Evolutionary conservation across 1,139 yeast species (phyloP).

Genomic region (Pichia sp.): DNA sequence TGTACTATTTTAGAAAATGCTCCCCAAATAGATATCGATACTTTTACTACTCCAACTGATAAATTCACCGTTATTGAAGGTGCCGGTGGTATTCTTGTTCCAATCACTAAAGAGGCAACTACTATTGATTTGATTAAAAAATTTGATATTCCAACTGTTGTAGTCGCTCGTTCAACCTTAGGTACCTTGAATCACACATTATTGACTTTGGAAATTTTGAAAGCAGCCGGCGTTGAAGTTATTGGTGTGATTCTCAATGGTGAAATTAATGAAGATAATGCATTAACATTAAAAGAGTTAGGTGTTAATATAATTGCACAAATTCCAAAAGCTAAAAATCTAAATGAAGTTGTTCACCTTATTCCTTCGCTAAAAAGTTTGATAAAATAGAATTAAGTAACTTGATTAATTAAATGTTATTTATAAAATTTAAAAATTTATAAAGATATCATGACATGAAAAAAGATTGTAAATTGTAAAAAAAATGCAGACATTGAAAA

Average conservation of each 20-base stretch:
- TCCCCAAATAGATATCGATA: conserved; percentile 6
- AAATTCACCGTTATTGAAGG: conserved; percentile 26
- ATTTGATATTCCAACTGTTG: conserved; percentile 24
- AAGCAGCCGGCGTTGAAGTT: conserved; percentile 18
- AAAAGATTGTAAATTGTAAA: too few relatives aligned
- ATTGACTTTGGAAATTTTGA: conserved; percentile 27
- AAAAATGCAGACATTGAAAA: too few relatives aligned
- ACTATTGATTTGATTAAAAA: conserved; percentile 27
- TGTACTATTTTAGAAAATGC: conserved; percentile 25
- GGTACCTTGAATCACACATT: conserved; percentile 32
- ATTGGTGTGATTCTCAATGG: conserved; percentile 30
- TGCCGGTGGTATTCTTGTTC: conserved; percentile 32
- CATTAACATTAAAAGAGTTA: conserved; percentile 16
- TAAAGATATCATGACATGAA: too few relatives aligned
- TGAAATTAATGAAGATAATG: conserved; percentile 23
- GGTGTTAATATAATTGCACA: conserved; percentile 13
- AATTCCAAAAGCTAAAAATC: conserved; percentile 7
- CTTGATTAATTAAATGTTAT: background rate
- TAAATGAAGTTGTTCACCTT: conserved; percentile 6
- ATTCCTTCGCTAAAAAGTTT: conserved; percentile 1
- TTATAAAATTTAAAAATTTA: background rate
- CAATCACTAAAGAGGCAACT: conserved; percentile 24
- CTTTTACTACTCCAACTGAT: conserved; percentile 2
- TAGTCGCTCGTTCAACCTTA: conserved; percentile 30
- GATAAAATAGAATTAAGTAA: too few relatives aligned